Evolutionary conservation across 495 filamentous ascomycete species (phyloP).

Genomic region (Sporormia fimetaria): DNA sequence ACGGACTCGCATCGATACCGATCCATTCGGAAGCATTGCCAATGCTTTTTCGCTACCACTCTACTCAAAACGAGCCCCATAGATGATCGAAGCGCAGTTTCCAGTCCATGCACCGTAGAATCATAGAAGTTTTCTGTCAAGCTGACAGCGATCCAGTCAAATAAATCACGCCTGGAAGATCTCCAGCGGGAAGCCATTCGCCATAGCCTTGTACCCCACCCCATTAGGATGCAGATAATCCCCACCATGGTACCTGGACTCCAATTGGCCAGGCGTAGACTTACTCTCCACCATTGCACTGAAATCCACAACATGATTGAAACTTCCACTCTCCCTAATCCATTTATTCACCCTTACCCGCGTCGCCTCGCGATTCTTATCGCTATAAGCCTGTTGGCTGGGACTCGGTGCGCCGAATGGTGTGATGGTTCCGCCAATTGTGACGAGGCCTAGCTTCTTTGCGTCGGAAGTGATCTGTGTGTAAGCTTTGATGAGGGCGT

Average conservation of each 20-base stretch:
- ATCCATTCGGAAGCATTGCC: too few species aligned
- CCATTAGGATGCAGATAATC: slow-evolving; percentile 63
- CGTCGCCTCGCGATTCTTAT: slow-evolving; percentile 45
- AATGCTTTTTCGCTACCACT: too few species aligned
- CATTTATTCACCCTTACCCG: slow-evolving; percentile 51
- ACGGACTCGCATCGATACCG: too few species aligned
- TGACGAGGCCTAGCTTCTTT: slow-evolving; percentile 41
- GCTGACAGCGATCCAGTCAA: too few species aligned
- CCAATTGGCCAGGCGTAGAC: slow-evolving; percentile 35
- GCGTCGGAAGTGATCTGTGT: slow-evolving; percentile 45
- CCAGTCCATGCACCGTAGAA: too few species aligned
- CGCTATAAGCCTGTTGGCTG: slow-evolving; percentile 41
- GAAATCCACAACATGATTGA: slow-evolving; percentile 56
- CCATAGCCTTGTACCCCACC: slow-evolving; percentile 50
- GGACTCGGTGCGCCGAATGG: slow-evolving; percentile 42
- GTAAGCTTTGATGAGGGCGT: slow-evolving; percentile 45
- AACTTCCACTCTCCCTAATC: slow-evolving; percentile 43
- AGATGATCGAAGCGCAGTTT: too few species aligned
- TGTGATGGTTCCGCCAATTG: slow-evolving; percentile 57
- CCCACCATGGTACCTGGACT: slow-evolving; percentile 48
- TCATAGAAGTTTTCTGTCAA: too few species aligned
- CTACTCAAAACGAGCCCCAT: too few species aligned
- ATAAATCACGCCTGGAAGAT: slow-evolving; percentile 40
- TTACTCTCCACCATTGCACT: slow-evolving; percentile 44
- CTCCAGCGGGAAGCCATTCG: slow-evolving; percentile 46